Evolutionary conservation across 345 rosid species (phyloP), one percentile per base, ranked within the genome.

Genomic region (Rhodamnia rubescens): DNA sequence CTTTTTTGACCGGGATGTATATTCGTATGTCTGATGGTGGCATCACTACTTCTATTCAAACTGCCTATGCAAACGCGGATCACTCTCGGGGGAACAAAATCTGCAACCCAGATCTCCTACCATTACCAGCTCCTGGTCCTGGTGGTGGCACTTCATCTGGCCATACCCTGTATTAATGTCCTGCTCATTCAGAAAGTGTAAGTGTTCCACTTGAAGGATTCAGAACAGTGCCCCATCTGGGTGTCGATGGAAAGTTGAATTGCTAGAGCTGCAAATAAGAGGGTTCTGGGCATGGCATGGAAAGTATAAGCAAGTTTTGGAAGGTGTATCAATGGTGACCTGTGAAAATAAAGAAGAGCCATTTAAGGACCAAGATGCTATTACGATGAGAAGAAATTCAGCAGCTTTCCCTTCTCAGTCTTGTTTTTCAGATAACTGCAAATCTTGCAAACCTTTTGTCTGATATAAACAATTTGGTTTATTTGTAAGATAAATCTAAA

Each of bases 171-270:
- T 44, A 36, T 86, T 69, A 82, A 83, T 83, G 82, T 84, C 87
- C 81, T 51, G 59, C 82, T 61, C 27, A 86, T 89, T 84, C 86
- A 69, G 90, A 80, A 86, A 85, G 86, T 89, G 75, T 82, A 85
- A 80, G 85, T 26, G 47, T 87, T 81, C 56, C 69, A 14, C 84
- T 57, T 85, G 86, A 85, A 83, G 85, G 82, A 50, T 85, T 84
- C 56, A 90, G 87, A 74, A 85, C 85, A 81, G 89, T 83, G 89
- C 87, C 91, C 83, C 87, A 85, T 84, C 87, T 15, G 75, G 75
- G 86, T 88, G 90, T 82, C 74, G 92, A 91, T 74, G 90, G 89
- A 82, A 87, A 74, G 87, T 57, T 14, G 15, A 85, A 64, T 86
- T 89, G 85, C 56, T 85, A 83, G 59, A 29, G 75, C 42, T 81